phyloP scores from a whole-genome alignment of 345 rosid species.

The Aquilaria sinensis region DNA sequence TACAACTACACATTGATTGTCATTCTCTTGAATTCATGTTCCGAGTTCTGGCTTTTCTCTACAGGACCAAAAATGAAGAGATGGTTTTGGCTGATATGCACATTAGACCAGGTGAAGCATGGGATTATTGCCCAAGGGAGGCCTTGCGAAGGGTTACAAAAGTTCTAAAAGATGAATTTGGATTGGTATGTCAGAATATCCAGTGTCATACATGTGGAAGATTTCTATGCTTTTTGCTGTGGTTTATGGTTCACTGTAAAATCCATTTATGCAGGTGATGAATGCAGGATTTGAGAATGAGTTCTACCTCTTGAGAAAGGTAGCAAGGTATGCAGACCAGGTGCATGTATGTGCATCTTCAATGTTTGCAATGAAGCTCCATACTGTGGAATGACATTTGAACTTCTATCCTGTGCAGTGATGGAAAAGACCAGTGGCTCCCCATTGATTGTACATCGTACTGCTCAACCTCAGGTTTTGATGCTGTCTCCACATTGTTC shows the following conservation, averaged over 20 bases:
- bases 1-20: too few species aligned
- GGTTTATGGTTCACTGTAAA: constrained; percentile 9
- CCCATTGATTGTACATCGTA: constrained; percentile 71
- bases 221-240: neutral
- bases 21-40: too few species aligned
- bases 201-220: neutral
- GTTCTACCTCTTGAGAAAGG: constrained; percentile 73
- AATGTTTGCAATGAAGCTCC: neutral
- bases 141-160: constrained; percentile 62
- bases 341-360: constrained; percentile 2
- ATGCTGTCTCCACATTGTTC: constrained; percentile 56
- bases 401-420: constrained; percentile 32
- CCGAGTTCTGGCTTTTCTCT: constrained; percentile 5
- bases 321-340: constrained; percentile 32
- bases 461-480: constrained; percentile 73
- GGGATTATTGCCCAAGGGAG: constrained; percentile 97
- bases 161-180: constrained; percentile 74
- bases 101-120: constrained; percentile 70
- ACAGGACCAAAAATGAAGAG: constrained; percentile 69
- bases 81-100: constrained; percentile 97
- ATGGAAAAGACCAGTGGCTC: constrained; percentile 79
- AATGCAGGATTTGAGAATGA: constrained; percentile 98
- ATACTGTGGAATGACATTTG: constrained; percentile 1
- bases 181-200: constrained; percentile 48
- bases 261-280: constrained; percentile 45